Conservation (phyloP, 192 early-diverging fungal genomes). For the Backusella macrospora region DNA sequence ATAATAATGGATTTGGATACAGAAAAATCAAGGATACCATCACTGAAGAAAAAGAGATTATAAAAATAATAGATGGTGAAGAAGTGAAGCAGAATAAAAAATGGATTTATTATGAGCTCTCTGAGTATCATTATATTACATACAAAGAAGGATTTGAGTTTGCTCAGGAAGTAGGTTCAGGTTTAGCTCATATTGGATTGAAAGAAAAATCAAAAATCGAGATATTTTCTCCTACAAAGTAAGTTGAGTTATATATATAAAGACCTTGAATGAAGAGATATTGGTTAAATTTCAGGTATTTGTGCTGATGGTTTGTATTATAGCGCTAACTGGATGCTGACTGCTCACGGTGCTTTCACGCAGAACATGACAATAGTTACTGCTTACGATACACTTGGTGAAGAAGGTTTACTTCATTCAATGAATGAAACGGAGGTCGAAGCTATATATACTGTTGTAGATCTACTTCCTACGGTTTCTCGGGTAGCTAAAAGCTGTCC, state of each 20-base stretch:
- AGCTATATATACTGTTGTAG: constrained; percentile 73
- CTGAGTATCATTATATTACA: constrained; percentile 78
- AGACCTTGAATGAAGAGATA: neutral
- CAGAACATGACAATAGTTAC: constrained; percentile 82
- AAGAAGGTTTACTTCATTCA: constrained; percentile 71
- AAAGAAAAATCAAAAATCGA: constrained; percentile 50
- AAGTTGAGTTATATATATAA: constrained; percentile 16
- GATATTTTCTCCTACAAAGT: constrained; percentile 75
- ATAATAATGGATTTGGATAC: constrained; percentile 66
- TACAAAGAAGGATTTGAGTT: constrained; percentile 67
- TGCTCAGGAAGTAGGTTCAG: constrained; percentile 64
- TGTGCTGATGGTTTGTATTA: constrained; percentile 16
- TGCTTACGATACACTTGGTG: constrained; percentile 85
- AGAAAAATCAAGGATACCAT: constrained; percentile 64
- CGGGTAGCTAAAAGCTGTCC: constrained; percentile 61
- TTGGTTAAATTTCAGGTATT: constrained; percentile 38
- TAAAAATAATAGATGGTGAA: constrained; percentile 58
- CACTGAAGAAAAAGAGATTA: constrained; percentile 75
- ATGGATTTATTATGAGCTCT: constrained; percentile 82
- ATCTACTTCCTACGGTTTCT: constrained; percentile 65
- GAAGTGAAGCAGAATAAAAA: constrained; percentile 70
- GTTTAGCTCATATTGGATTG: constrained; percentile 68
- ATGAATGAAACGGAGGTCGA: constrained; percentile 78
- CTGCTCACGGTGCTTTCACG: constrained; percentile 57
- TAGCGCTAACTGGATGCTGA: constrained; percentile 36